phyloP scores from a whole-genome alignment of 169 alveolate species.

The Eimeria mitis region DNA sequence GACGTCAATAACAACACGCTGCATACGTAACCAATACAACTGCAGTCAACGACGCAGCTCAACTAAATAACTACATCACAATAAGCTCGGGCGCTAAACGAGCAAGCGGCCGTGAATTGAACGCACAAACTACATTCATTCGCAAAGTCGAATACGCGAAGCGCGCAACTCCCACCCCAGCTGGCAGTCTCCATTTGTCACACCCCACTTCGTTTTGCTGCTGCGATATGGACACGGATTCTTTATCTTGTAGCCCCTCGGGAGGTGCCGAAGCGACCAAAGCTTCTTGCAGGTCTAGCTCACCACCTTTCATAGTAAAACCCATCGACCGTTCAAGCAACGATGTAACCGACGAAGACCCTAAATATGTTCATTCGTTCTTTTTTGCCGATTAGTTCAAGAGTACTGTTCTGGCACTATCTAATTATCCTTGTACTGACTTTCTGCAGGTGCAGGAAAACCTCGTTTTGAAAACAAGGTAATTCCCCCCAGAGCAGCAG shows the following conservation, averaged over 20 bases:
- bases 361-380: neutral
- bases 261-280: neutral
- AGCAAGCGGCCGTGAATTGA: neutral
- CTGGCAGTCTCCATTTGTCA: neutral
- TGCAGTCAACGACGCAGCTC: neutral
- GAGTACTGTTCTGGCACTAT: no score
- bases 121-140: conserved; percentile 3
- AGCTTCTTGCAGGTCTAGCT: neutral
- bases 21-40: neutral
- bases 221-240: neutral
- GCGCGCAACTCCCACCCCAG: neutral
- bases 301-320: neutral
- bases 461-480: neutral
- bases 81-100: neutral
- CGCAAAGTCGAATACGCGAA: neutral
- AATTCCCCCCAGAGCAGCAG: neutral
- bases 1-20: neutral
- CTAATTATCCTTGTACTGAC: neutral
- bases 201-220: neutral
- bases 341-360: neutral
- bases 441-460: neutral
- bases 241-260: neutral
- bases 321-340: neutral
- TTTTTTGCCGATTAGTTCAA: neutral
- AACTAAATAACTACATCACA: neutral